phyloP scores from a whole-genome alignment of 2,329 filamentous ascomycete genomes.

The Torrubiellomyces zombiae region DNA sequence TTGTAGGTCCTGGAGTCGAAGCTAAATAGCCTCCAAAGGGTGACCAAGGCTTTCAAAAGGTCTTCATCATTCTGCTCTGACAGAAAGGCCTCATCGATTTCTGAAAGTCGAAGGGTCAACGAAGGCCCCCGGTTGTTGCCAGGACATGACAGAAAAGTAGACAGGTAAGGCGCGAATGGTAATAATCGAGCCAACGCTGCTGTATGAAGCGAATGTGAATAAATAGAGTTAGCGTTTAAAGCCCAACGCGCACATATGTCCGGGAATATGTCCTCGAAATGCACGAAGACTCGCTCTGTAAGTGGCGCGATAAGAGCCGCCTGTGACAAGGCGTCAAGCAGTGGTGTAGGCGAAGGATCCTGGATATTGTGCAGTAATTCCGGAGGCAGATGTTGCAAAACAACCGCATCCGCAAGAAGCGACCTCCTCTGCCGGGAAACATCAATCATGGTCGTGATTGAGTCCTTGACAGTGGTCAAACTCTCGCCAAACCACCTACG shows the following conservation, averaged over 20 bases:
- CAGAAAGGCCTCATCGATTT: slow-evolving; percentile 12
- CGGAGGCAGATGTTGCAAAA: slow-evolving; percentile 44
- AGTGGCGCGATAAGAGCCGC: slow-evolving; percentile 52
- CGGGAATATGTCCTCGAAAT: slow-evolving; percentile 60
- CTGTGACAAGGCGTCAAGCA: slow-evolving; percentile 55
- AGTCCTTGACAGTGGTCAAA: slow-evolving; percentile 15
- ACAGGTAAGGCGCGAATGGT: slow-evolving; percentile 67
- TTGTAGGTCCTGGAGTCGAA: slow-evolving; percentile 57
- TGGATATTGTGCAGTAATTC: slow-evolving; percentile 54
- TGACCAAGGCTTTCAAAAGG: slow-evolving; percentile 15
- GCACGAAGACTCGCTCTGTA: slow-evolving; percentile 57
- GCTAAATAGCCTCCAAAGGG: slow-evolving; percentile 63
- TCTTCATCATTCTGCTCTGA: slow-evolving; percentile 8
- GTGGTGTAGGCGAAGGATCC: slow-evolving; percentile 43
- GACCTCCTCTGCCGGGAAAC: slow-evolving; percentile 36
- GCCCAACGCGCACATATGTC: slow-evolving; percentile 76
- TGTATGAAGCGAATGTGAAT: slow-evolving; percentile 41
- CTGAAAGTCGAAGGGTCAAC: slow-evolving; percentile 15
- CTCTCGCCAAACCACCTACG: no score
- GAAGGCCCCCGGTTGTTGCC: slow-evolving; percentile 6
- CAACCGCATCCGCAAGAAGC: slow-evolving; percentile 36
- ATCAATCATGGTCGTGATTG: slow-evolving; percentile 38
- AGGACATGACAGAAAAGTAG: slow-evolving; percentile 48
- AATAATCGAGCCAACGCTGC: slow-evolving; percentile 67
- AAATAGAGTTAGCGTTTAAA: slow-evolving; percentile 22